Evolutionary conservation across 1,284 basidiomycete species (phyloP), one percentile per base, ranked within the genome.

Genomic region (Golubevia pallescens): DNA sequence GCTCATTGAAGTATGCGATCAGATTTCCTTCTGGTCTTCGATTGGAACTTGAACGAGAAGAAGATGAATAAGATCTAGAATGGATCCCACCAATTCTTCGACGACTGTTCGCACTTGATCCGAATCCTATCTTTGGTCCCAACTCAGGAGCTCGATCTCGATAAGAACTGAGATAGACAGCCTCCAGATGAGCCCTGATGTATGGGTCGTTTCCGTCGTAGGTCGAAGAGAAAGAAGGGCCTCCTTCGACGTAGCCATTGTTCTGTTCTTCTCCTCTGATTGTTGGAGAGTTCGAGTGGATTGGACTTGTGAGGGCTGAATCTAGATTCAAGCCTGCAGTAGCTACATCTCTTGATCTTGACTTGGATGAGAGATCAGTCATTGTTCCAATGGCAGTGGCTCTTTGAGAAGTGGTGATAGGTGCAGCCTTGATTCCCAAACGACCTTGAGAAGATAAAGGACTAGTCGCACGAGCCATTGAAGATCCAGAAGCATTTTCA

Each of bases 1-100:
- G 95, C 7, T 93, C 93, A 20, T 90, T 75, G 61, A 84, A 79
- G 57, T 77, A 80, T 0, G 81, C 77, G 28, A 85, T 70, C 13
- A 85, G 65, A 24, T 73, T 69, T 51, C 81, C 82, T 38, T 80
- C 77, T 1, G 81, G 81, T 21, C 77, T 65, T 7, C 69, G 69
- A 52, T 80, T 56, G 54, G 10, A 24, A 28, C 34, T 34, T 28
- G n/a, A 28, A 28, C 23, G 28, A 70, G 68, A 7, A 66, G 58
- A 20, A 71, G 58, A 8, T n/a, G n/a, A n/a, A n/a, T n/a, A n/a
- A 1, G 21, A 4, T 3, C 38, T 24, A 24, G 53, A n/a, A n/a
- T n/a, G n/a, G n/a, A n/a, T 21, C 23, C 61, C 57, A 5, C 24
- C 55, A 56, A 4, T 58, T n/a, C 55, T 61, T n/a, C 52, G 34